Percentiles rank a stretch among this genome's conserved stretches.
Evolutionary conservation across 148 eudicot species (phyloP).

Genomic region (Chenopodium formosanum): DNA sequence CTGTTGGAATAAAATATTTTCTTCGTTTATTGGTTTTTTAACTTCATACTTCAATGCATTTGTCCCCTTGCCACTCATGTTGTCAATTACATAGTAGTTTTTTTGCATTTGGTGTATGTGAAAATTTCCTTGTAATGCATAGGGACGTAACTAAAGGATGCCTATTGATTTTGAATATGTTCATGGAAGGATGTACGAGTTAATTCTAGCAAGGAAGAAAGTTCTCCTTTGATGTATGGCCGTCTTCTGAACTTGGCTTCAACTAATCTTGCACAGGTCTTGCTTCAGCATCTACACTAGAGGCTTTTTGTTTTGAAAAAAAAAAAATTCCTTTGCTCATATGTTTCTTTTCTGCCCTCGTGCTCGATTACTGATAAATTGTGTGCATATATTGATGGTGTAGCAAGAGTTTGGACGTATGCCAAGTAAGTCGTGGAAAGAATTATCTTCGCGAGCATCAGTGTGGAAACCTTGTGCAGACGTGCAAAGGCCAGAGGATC

Average conservation of each 20-base stretch:
- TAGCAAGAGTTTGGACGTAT: conserved; percentile 51
- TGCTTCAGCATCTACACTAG: conserved; percentile 8
- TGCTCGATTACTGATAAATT: not conserved
- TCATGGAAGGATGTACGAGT: conserved; percentile 34
- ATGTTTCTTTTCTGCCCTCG: not conserved
- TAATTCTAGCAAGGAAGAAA: conserved; percentile 24
- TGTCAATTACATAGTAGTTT: not conserved
- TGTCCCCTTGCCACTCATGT: not conserved
- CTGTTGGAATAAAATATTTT: not conserved
- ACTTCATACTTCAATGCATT: not conserved
- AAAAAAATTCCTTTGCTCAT: not conserved
- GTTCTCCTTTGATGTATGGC: conserved; percentile 54
- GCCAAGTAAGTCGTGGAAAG: conserved; percentile 47
- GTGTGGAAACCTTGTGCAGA: conserved; percentile 80
- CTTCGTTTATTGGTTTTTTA: not conserved
- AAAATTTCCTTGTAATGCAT: not conserved
- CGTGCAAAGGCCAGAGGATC: conserved; percentile 33
- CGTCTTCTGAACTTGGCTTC: conserved; percentile 68
- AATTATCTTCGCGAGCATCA: conserved; percentile 43
- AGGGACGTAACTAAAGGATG: conserved; percentile 9
- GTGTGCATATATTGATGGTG: conserved; percentile 12
- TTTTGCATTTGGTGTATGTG: not conserved
- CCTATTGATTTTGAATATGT: conserved; percentile 21
- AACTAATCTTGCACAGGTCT: conserved; percentile 62
- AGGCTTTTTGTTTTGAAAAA: not conserved